Base-by-base conservation (phyloP, 2,329 filamentous ascomycete genomes). In the Aspergillus brasiliensis region DNA sequence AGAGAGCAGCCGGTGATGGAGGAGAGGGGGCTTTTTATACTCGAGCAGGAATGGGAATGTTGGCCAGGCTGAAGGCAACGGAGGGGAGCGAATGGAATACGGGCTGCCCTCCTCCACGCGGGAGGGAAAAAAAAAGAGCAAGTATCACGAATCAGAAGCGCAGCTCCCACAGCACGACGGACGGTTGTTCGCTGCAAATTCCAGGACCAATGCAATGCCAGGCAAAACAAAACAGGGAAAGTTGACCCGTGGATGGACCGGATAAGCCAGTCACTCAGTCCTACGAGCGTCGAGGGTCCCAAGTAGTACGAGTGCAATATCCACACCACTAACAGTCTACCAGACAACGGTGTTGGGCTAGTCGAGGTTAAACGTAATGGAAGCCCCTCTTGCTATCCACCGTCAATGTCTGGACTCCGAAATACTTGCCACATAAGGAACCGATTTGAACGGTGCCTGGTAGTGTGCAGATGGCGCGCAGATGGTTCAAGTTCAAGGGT, bases 161-260 rank as follows among this genome's bases (percentile, higher is more conserved):
- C 31, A 13, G 31, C 11, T 34, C 31, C 31, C 13, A 34, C 38
- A 42, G 34, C 11, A 38, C 5, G 38, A 42, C 17, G 38, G n/a
- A 42, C 31, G 31, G 31, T 34, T 11, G 31, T 34, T 34, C 31
- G 38, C 15, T 42, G 38, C 38, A 42, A 19, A 42, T 6, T n/a
- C 49, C 28, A 51, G 49, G 31, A 21, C 28, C 17, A 51, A 37
- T 23, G 19, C n/a, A n/a, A 53, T 42, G 37, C 37, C 44, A 15
- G 44, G 44, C 44, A 25, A 40, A 54, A 40, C 40, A 42, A 54
- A 54, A 54, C 51, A 40, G 51, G 51, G 51, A 40, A 54, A 34
- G 25, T 54, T 54, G 51, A 54, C 51, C 51, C 51, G 51, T 54
- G 51, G 51, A 42, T 54, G 37, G 37, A 27, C 38, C 51, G 8